A percentile compares a stretch with the other conserved stretches of the same genome.
Conservation (phyloP, 1,284 basidiomycete species). For the Omphalotus olearius region DNA sequence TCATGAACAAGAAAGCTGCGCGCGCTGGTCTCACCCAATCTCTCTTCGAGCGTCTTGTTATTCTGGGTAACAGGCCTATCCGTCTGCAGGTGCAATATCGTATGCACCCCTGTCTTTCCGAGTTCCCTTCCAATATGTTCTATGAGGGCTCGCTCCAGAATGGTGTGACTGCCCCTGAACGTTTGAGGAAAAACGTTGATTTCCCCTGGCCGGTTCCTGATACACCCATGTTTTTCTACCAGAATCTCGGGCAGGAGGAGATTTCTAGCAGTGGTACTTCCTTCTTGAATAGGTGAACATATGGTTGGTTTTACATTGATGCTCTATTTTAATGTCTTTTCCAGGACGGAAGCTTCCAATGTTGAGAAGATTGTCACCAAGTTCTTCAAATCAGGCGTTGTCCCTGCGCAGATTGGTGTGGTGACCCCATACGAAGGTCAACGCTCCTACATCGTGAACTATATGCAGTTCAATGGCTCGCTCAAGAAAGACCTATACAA, state of each 20-base stretch:
- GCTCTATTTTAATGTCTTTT: conserved; percentile 4
- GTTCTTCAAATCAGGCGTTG: conserved; percentile 98
- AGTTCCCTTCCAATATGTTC: conserved; percentile 99
- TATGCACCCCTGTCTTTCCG: conserved; percentile 99
- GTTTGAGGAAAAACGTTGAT: conserved; percentile 95
- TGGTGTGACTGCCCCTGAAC: conserved; percentile 97
- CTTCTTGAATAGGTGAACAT: conserved; percentile 83
- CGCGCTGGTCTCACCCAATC: conserved; percentile 96
- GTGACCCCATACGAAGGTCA: conserved; percentile 99
- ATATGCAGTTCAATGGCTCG: conserved; percentile 99
- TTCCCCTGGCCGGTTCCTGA: conserved; percentile 99
- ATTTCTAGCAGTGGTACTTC: conserved; percentile 98
- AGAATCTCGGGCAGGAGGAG: conserved; percentile 98
- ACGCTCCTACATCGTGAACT: conserved; percentile 97
- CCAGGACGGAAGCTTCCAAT: conserved; percentile 94
- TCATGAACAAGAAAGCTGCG: conserved; percentile 99
- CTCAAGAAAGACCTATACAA: conserved; percentile 99
- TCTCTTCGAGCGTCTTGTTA: conserved; percentile 94
- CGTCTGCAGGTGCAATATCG: conserved; percentile 99
- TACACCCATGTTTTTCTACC: conserved; percentile 99
- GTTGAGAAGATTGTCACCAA: conserved; percentile 99
- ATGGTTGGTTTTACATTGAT: conserved; percentile 12
- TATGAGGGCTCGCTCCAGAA: conserved; percentile 99
- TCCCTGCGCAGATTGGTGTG: conserved; percentile 94
- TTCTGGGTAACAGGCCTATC: conserved; percentile 94